Conservation (phyloP, 1,284 basidiomycete species). For the Erythrobasidium hasegawianum region DNA sequence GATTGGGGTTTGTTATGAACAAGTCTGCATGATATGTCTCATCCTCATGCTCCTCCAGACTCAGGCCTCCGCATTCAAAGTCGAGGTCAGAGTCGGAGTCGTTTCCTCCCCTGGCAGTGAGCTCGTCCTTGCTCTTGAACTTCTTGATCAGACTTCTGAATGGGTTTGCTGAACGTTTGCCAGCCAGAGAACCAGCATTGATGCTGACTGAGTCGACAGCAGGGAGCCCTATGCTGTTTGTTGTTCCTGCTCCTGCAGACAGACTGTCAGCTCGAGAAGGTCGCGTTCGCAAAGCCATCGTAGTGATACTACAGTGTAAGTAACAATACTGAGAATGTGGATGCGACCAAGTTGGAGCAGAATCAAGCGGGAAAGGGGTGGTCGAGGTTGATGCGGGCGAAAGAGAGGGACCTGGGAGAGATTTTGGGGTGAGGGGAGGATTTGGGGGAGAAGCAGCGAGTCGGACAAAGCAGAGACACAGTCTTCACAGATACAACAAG, state of each 20-base stretch:
- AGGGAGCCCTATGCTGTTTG: too few species aligned
- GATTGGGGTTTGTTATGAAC: background rate
- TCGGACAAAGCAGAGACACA: slow-evolving; percentile 1
- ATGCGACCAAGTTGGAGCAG: too few species aligned
- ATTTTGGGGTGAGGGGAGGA: background rate
- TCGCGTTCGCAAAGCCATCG: too few species aligned
- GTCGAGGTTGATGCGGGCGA: background rate
- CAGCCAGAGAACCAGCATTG: too few species aligned
- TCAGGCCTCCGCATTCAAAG: slow-evolving; percentile 2
- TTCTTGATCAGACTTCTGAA: background rate
- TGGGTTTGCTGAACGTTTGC: background rate
- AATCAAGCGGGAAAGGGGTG: too few species aligned
- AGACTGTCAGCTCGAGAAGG: too few species aligned
- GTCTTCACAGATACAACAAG: too few species aligned
- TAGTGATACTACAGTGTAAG: too few species aligned
- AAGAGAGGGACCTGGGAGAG: background rate
- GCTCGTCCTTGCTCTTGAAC: slow-evolving; percentile 1
- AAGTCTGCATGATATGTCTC: background rate
- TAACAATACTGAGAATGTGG: too few species aligned
- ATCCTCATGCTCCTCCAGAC: background rate
- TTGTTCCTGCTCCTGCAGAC: too few species aligned
- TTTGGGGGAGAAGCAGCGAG: background rate
- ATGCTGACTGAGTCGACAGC: too few species aligned
- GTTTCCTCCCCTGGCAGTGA: background rate
- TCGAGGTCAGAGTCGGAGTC: background rate